phyloP scores from a whole-genome alignment of 176 grass and related monocot species.

The Luzula sylvatica region DNA sequence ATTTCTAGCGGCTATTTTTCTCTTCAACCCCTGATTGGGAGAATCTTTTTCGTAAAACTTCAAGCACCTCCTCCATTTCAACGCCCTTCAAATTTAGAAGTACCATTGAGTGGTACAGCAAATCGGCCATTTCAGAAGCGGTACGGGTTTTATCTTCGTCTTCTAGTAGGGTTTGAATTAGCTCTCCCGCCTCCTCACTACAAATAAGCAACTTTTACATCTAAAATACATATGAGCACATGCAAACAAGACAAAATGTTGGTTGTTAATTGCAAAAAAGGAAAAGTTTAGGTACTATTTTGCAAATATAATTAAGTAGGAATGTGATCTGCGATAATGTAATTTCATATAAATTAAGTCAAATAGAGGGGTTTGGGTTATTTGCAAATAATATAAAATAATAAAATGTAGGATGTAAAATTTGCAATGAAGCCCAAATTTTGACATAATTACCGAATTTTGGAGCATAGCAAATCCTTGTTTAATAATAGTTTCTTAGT shows the following conservation, averaged over 20 bases:
- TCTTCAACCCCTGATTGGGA: constrained; percentile 68
- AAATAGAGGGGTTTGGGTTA: too few relatives aligned
- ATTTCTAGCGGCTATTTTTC: constrained; percentile 65
- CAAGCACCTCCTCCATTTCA: constrained; percentile 66
- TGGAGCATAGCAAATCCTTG: constrained; percentile 65
- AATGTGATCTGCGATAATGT: too few relatives aligned
- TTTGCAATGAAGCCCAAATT: not conserved
- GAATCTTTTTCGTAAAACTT: constrained; percentile 70
- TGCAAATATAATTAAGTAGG: too few relatives aligned
- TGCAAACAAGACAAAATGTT: too few relatives aligned
- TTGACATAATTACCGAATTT: constrained; percentile 42
- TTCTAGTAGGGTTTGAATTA: constrained; percentile 54
- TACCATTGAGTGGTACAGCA: constrained; percentile 88
- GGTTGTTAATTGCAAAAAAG: too few relatives aligned
- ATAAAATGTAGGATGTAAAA: not conserved
- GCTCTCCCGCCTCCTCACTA: constrained; percentile 78
- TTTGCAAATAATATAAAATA: too few relatives aligned
- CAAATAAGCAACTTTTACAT: not conserved
- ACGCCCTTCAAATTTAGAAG: constrained; percentile 56
- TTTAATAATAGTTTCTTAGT: constrained; percentile 76
- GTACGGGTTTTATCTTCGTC: constrained; percentile 49
- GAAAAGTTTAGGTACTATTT: too few relatives aligned
- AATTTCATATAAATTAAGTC: too few relatives aligned
- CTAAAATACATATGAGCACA: too few relatives aligned
- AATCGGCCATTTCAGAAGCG: constrained; percentile 76